A percentile compares a stretch with the other conserved stretches of the same genome.
phyloP scores from a whole-genome alignment of 1,139 yeast species.

The Yamadazyma oceani region DNA sequence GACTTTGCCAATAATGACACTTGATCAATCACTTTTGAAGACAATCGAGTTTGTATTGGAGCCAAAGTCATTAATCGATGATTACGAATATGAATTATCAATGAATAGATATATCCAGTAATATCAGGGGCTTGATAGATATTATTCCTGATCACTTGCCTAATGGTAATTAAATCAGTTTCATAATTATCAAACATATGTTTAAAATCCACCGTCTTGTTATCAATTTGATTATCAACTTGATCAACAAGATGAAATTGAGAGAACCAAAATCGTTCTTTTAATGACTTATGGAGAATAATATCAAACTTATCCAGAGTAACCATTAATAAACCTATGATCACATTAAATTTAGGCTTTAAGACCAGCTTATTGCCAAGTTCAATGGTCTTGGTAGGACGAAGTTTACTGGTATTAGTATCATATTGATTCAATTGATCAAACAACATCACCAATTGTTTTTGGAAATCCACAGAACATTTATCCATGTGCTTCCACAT shows the following conservation, averaged over 20 bases:
- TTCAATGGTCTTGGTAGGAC: conserved; percentile 9
- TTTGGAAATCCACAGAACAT: conserved; percentile 21
- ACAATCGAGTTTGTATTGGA: conserved; percentile 36
- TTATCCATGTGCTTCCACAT: conserved; percentile 17
- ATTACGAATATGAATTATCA: conserved; percentile 38
- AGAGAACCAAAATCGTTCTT: conserved; percentile 41
- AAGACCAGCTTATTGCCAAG: conserved; percentile 16
- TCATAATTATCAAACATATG: conserved; percentile 7
- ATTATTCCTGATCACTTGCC: conserved; percentile 19
- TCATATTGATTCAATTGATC: conserved; percentile 33
- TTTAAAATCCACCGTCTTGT: too few species aligned
- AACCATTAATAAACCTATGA: conserved; percentile 18
- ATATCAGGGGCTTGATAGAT: conserved; percentile 39
- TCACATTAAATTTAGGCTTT: conserved; percentile 24
- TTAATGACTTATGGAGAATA: conserved; percentile 25
- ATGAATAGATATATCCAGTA: conserved; percentile 38
- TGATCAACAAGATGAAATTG: conserved; percentile 8
- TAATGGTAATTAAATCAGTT: background rate
- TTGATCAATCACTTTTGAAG: conserved; percentile 32
- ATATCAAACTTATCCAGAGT: background rate
- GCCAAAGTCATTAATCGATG: conserved; percentile 44
- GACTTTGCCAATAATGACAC: conserved; percentile 28
- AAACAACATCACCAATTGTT: conserved; percentile 27
- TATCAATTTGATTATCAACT: too few species aligned
- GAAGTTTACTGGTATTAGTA: conserved; percentile 21